Evolutionary conservation across 805 yeast genomes (phyloP).

Genomic region (Saccharomycopsis babjevae): DNA sequence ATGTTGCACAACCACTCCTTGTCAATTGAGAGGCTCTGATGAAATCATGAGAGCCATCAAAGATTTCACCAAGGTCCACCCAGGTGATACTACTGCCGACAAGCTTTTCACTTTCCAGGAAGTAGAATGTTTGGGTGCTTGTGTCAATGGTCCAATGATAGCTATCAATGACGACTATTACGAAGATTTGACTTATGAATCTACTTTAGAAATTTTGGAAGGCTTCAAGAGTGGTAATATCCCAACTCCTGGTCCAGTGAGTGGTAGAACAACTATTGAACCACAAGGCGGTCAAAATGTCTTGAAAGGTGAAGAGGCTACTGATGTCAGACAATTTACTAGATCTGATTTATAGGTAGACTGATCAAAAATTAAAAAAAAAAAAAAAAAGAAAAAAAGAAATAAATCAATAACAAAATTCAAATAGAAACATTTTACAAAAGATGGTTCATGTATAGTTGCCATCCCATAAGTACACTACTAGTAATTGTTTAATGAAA

Average conservation of each 20-base stretch:
- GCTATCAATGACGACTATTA: constrained; percentile 75
- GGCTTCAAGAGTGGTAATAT: constrained; percentile 54
- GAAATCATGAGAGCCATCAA: constrained; percentile 64
- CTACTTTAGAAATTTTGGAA: constrained; percentile 49
- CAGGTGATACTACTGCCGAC: constrained; percentile 72
- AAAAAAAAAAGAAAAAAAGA: not conserved
- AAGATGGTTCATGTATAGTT: not conserved
- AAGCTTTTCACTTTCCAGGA: constrained; percentile 72
- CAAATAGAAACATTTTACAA: not conserved
- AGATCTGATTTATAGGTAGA: constrained; percentile 50
- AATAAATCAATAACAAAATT: not conserved
- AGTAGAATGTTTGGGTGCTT: constrained; percentile 87
- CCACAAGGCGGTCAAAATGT: constrained; percentile 64
- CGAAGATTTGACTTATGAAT: constrained; percentile 70
- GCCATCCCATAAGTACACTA: not conserved
- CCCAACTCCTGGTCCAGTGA: constrained; percentile 59
- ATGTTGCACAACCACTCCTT: constrained; percentile 84
- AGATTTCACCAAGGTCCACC: constrained; percentile 49
- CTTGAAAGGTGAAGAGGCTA: constrained; percentile 50
- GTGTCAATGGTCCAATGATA: constrained; percentile 85
- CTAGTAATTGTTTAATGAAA: too few relatives aligned
- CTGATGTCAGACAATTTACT: constrained; percentile 58
- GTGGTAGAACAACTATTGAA: constrained; percentile 64
- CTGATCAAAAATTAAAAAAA: not conserved
- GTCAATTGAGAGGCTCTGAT: constrained; percentile 77